These are phyloP conservation scores for Cladosporium velox DNA, from an alignment of 2,329 filamentous ascomycete species.

Conservation along the genomic window DNA sequence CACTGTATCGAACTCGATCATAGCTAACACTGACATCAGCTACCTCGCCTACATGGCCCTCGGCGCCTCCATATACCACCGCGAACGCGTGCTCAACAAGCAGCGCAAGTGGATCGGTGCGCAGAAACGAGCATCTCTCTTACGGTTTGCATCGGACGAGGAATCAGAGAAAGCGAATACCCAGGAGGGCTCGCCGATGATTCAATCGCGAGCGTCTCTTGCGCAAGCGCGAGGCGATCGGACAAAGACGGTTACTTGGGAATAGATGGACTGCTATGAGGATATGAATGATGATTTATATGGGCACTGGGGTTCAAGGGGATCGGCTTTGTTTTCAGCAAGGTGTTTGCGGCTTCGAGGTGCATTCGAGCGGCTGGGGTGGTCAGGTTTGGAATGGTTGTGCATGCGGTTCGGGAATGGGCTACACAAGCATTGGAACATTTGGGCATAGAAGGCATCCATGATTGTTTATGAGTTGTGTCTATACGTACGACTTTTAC, in stretches of 20 bases:
- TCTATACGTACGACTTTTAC: neutral
- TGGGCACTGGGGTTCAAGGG: neutral
- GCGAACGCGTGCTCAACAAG: neutral
- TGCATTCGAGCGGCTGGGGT: neutral
- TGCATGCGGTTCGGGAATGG: neutral
- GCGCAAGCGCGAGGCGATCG: slow-evolving; percentile 1
- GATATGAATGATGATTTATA: neutral
- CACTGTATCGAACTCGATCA: too few relatives aligned
- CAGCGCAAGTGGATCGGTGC: slow-evolving; percentile 12
- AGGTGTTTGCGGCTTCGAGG: neutral
- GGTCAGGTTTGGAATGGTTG: neutral
- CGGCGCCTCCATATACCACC: neutral
- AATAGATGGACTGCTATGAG: neutral
- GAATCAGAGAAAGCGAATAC: neutral
- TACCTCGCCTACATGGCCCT: slow-evolving; percentile 1
- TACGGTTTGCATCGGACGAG: neutral
- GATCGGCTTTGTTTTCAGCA: neutral
- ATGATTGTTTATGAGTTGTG: neutral
- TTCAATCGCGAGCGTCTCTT: slow-evolving; percentile 1
- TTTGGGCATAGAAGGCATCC: neutral
- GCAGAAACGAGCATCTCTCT: slow-evolving; percentile 2
- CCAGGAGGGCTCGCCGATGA: slow-evolving; percentile 1
- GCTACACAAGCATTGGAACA: neutral
- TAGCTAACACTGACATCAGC: neutral
- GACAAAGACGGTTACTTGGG: slow-evolving; percentile 3